phyloP scores from a whole-genome alignment of 2,329 filamentous ascomycete genomes.

The Aspergillus felis region DNA sequence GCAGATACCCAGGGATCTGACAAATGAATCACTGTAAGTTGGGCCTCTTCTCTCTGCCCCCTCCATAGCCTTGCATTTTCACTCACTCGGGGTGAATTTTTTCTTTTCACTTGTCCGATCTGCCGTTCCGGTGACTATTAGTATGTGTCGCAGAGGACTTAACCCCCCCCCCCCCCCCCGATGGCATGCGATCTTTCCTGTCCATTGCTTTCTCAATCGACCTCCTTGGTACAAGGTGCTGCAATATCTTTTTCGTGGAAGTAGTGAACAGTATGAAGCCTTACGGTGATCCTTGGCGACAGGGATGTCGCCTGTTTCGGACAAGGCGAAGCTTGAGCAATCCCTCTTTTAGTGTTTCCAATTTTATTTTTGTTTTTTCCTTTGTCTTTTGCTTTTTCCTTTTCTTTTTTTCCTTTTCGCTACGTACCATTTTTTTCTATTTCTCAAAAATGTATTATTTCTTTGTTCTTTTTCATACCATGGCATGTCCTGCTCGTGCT shows the following conservation, averaged over 20 bases:
- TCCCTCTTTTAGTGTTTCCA: conserved; percentile 8
- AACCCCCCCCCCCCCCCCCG: too few species aligned
- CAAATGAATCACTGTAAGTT: conserved; percentile 24
- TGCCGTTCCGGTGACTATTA: not conserved
- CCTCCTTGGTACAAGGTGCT: conserved; percentile 13
- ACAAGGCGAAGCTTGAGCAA: conserved; percentile 10
- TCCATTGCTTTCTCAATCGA: conserved; percentile 12
- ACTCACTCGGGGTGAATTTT: conserved; percentile 18
- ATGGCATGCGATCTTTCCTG: conserved; percentile 14
- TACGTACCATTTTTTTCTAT: not conserved
- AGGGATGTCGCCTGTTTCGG: conserved; percentile 21
- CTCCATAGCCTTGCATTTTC: conserved; percentile 11
- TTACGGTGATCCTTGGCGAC: conserved; percentile 14
- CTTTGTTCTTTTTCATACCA: not conserved
- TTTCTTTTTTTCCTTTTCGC: conserved; percentile 8
- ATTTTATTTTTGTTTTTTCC: conserved; percentile 28
- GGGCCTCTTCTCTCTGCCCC: not conserved
- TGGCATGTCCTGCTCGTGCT: conserved; percentile 13
- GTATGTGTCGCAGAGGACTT: not conserved
- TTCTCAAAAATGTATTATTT: conserved; percentile 1
- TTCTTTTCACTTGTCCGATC: conserved; percentile 4
- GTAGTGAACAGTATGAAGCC: conserved; percentile 16
- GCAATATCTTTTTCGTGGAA: conserved; percentile 10
- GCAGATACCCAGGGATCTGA: conserved; percentile 2
- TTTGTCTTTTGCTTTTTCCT: conserved; percentile 7